A percentile compares a stretch with the other conserved stretches of the same genome.
Evolutionary conservation across 164 flowering plant species (phyloP).

Genomic region (Magnolia changhungtana): DNA sequence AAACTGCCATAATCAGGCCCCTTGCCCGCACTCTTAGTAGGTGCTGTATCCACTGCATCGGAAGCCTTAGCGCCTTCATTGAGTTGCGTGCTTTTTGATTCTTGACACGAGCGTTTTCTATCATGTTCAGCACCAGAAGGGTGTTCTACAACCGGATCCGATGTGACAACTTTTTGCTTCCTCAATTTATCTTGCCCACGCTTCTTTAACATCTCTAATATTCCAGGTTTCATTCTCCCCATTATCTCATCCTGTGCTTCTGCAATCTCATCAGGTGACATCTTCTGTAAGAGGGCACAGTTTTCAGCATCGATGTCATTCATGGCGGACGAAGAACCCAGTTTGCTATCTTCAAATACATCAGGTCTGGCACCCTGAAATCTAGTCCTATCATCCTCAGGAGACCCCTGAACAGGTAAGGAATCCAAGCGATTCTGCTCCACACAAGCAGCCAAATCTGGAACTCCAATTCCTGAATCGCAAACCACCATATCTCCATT

Average conservation of each 20-base stretch:
- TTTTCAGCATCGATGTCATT: constrained; percentile 90
- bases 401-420: constrained; percentile 3
- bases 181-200: constrained; percentile 55
- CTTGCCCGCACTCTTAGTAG: constrained; percentile 11
- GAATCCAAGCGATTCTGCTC: constrained; percentile 18
- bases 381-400: background rate
- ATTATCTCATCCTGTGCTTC: constrained; percentile 78
- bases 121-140: constrained; percentile 8
- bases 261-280: constrained; percentile 78
- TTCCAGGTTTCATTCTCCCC: constrained; percentile 62
- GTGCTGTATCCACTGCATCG: constrained; percentile 6
- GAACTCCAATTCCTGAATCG: constrained; percentile 11
- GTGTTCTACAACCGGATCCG: constrained; percentile 11
- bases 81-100: constrained; percentile 6
- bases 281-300: constrained; percentile 44
- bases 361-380: background rate
- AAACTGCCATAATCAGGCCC: constrained; percentile 14
- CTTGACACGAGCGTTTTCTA: constrained; percentile 17
- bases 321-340: constrained; percentile 32
- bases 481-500: background rate
- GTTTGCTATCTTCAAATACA: constrained; percentile 19
- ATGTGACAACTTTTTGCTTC: constrained; percentile 26
- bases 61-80: constrained; percentile 19
- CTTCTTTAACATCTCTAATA: constrained; percentile 48
- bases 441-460: constrained; percentile 6